Evolutionary conservation across 2,329 filamentous ascomycete species (phyloP).

Genomic region (Davidsoniella neocaledoniae): DNA sequence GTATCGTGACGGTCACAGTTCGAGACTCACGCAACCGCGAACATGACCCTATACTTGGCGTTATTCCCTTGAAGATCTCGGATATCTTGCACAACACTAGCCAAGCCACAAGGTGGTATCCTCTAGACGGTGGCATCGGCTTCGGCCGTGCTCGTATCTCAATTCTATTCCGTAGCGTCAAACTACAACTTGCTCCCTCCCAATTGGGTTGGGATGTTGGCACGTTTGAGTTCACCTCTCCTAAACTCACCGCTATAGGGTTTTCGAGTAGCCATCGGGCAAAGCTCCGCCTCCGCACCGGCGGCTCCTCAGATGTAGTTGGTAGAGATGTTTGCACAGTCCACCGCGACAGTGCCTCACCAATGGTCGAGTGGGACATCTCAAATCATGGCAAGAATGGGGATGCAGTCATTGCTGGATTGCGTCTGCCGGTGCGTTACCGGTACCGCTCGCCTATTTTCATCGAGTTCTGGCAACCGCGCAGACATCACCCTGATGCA

Average conservation of each 20-base stretch:
- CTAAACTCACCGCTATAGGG: conserved; percentile 46
- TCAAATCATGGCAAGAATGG: conserved; percentile 23
- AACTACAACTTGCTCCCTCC: conserved; percentile 65
- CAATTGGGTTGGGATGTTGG: conserved; percentile 92
- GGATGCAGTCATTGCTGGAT: conserved; percentile 15
- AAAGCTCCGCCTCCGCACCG: conserved; percentile 66
- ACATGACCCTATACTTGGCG: conserved; percentile 85
- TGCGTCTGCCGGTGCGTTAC: conserved; percentile 74
- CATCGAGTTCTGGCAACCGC: conserved; percentile 61
- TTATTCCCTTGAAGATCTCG: conserved; percentile 73
- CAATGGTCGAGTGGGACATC: conserved; percentile 30
- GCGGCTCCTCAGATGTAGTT: conserved; percentile 56
- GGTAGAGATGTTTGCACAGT: conserved; percentile 3
- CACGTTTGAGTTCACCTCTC: conserved; percentile 72
- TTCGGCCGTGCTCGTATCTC: conserved; percentile 83
- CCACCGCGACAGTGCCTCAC: conserved; percentile 7
- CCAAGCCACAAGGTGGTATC: conserved; percentile 82
- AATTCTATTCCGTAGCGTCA: conserved; percentile 75
- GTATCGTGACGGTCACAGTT: conserved; percentile 72
- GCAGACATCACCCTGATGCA: conserved; percentile 53
- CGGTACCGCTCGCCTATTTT: conserved; percentile 81
- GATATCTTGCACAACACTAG: conserved; percentile 79
- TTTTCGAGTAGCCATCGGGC: conserved; percentile 50
- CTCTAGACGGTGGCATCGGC: conserved; percentile 84
- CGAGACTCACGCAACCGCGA: conserved; percentile 78